Evolutionary conservation across 2,329 filamentous ascomycete species (phyloP), one percentile per base, ranked within the genome.

Genomic region (Xylariaceae sp.): DNA sequence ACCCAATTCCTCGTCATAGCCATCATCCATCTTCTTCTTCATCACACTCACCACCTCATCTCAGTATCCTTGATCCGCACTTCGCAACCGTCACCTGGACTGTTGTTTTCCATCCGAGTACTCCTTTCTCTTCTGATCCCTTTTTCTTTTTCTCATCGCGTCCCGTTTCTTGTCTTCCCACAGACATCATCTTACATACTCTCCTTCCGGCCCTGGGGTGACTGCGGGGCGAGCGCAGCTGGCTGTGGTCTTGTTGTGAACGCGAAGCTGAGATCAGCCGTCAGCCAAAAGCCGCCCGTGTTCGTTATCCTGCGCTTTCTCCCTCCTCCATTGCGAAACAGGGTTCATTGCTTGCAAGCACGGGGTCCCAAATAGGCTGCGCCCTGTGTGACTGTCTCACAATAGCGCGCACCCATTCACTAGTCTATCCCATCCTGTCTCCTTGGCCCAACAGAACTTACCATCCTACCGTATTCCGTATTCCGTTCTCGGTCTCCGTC

Each of bases 181-280:
- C 45, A 47, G 18, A 9, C 37, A 35, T 30, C 51, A 49, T n/a
- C 37, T 50, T 15, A 30, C 23, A 30, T 30, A 35, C 37, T 13
- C 51, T 35, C 42, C 23, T 23, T 51, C 10, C 37, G 23, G 23
- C 34, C 35, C 17, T 10, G 10, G 54, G 23, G 15, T 51, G n/a
- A 37, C 53, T 52, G 37, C 37, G 48, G n/a, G 42, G 49, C 47
- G 55, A 30, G 37, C 50, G 17, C 23, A 44, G 39, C 30, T 49
- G 17, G 10, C 37, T 48, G 44, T 30, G 49, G 55, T 49, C 45
- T 35, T 18, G 44, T 30, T 30, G 55, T 62, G 47, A 54, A 58
- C 53, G 47, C 37, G 52, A 60, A 45, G 60, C 62, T 58, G 60
- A 58, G 56, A 57, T 57, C 23, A 55, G 53, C 53, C 23, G 37